Base-by-base conservation (phyloP, 2,329 filamentous ascomycete species). In the Colletotrichum liaoningense region DNA sequence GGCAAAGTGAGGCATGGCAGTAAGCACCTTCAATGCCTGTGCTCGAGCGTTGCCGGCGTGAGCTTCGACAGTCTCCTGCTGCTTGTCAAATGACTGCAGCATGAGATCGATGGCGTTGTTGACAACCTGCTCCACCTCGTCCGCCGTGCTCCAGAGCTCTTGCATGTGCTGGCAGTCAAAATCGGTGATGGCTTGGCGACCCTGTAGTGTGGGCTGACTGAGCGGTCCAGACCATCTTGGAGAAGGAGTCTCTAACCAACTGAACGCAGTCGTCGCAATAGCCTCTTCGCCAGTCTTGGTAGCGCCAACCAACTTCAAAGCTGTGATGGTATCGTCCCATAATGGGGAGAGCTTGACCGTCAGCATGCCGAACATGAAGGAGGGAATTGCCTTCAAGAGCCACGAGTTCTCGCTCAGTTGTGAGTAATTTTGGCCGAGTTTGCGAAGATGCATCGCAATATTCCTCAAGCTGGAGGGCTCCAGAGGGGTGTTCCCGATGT, bases 331-430 rank as follows among this genome's bases (percentile, higher is more conserved):
- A 78, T 97, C 94, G 73, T 97, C 94, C 94, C 96, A 98, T 6
- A 97, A 87, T 46, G 95, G 95, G 0, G 95, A 90, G 76, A 98
- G 87, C 77, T 93, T 94, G 62, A 97, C 91, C 0, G 95, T 97
- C 73, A 98, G 88, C 82, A 98, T 89, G 62, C 97, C 97, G 77
- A 98, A 98, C 77, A 95, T 92, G 78, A 95, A 98, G 0, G 90
- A 88, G 0, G 95, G 94, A 35, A 98, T 88, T 7, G 95, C 91
- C 77, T 89, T 88, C 72, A 89, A 87, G 75, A 97, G 84, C 90
- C 93, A 94, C 1, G 89, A 89, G 49, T 89, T 87, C 2, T 89
- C 84, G 54, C 86, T 84, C 11, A 92, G 80, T 28, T 88, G 86
- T 6, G 88, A 83, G 79, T 97, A 97, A 35, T 83, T 83, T 67